Evolutionary conservation across 768 basidiomycete species (phyloP).

Genomic region (Infundibulicybe gibba): DNA sequence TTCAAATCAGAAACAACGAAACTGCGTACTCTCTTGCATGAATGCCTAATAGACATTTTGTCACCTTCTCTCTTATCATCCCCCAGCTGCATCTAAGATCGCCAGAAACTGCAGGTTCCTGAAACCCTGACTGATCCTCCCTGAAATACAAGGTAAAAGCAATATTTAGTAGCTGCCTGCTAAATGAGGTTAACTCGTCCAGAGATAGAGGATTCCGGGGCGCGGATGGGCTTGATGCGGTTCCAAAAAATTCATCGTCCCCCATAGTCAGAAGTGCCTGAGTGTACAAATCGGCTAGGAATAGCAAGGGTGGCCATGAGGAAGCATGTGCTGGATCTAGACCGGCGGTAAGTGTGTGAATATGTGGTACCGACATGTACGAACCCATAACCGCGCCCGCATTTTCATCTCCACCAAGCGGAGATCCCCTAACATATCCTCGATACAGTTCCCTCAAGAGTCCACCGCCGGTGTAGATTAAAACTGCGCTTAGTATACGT

Average conservation of each 20-base stretch:
- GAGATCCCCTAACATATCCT: constrained; percentile 54
- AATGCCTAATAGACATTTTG: constrained; percentile 74
- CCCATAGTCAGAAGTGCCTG: constrained; percentile 88
- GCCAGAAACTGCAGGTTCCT: constrained; percentile 17
- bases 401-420: constrained; percentile 56
- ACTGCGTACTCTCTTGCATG: constrained; percentile 82
- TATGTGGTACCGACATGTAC: constrained; percentile 4
- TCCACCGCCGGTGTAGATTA: constrained; percentile 47
- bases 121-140: constrained; percentile 31
- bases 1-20: constrained; percentile 3
- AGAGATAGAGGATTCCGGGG: constrained; percentile 74
- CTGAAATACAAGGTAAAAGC: constrained; percentile 68
- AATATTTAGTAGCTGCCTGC: constrained; percentile 77
- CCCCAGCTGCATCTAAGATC: constrained; percentile 56
- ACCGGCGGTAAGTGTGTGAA: not conserved
- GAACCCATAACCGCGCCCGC: constrained; percentile 18
- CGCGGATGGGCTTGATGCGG: constrained; percentile 18
- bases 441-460: constrained; percentile 77
- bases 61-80: constrained; percentile 69
- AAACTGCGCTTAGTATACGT: constrained; percentile 50
- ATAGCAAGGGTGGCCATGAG: constrained; percentile 68
- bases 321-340: constrained; percentile 40
- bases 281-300: constrained; percentile 79
- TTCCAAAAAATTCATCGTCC: constrained; percentile 93
- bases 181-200: constrained; percentile 77